phyloP scores from a whole-genome alignment of 148 eudicot genomes.

The Selenicereus undatus region DNA sequence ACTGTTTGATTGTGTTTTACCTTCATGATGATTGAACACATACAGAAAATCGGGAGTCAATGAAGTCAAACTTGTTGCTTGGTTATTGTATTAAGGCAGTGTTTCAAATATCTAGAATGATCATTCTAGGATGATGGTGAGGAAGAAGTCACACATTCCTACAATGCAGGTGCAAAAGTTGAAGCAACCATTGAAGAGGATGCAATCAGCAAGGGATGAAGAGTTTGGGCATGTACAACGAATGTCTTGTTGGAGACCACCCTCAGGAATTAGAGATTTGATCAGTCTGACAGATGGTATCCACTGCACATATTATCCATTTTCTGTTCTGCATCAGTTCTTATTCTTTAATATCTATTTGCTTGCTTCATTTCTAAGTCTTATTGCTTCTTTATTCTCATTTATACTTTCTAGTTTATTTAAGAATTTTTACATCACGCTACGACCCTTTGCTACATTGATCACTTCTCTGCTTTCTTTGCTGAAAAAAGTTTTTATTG shows the following conservation, averaged over 20 bases:
- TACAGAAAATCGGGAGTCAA: background rate
- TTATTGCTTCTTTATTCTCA: background rate
- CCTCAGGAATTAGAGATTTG: background rate
- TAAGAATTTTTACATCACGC: too few species aligned
- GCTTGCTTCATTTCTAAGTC: background rate
- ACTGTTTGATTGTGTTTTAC: too few species aligned
- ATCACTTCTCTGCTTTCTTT: too few species aligned
- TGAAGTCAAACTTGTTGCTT: background rate
- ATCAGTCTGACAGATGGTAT: background rate
- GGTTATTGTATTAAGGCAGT: background rate
- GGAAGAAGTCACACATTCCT: background rate
- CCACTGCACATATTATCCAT: background rate
- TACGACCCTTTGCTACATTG: too few species aligned
- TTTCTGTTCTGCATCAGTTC: background rate
- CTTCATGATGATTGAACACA: background rate
- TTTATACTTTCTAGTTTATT: background rate
- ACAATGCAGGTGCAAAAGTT: background rate
- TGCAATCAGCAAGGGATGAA: background rate
- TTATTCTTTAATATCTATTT: too few species aligned
- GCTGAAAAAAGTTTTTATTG: too few species aligned
- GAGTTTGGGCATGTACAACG: background rate
- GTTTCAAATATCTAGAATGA: background rate
- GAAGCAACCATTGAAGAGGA: background rate
- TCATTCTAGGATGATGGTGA: background rate
- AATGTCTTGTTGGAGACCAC: background rate